These are phyloP conservation scores for Morella rubra DNA, from an alignment of 306 rosid genomes.

Conservation along the genomic window DNA sequence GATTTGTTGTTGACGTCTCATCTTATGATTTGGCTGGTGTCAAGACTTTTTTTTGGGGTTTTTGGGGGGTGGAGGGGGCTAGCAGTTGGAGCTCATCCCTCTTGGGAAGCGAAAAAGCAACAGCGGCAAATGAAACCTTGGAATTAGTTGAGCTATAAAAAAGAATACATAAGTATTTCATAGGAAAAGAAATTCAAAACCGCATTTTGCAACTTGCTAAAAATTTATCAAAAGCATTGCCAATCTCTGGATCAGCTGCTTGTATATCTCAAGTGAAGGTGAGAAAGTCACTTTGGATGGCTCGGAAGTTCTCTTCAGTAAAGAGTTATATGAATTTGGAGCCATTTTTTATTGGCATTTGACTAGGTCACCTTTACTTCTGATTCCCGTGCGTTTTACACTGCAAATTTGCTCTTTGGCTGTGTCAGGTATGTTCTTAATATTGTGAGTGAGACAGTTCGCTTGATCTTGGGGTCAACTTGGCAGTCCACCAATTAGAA, in stretches of 20 bases:
- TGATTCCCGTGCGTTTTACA: constrained; percentile 5
- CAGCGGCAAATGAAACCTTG: neutral
- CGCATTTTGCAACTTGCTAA: neutral
- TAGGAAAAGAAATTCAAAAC: no score
- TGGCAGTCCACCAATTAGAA: neutral
- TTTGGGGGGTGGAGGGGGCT: neutral
- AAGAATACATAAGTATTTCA: no score
- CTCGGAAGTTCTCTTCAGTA: constrained; percentile 9
- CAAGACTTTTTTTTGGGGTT: no score
- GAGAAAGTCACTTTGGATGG: constrained; percentile 13
- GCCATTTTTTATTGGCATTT: constrained; percentile 4
- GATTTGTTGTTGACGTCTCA: neutral
- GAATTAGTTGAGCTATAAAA: neutral
- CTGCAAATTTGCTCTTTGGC: neutral
- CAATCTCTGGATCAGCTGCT: constrained; percentile 13
- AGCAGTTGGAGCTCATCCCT: neutral
- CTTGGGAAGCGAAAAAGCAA: neutral
- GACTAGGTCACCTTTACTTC: constrained; percentile 20
- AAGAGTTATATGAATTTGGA: constrained; percentile 1
- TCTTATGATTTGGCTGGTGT: constrained; percentile 2
- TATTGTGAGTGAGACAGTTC: constrained; percentile 2
- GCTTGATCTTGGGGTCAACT: neutral
- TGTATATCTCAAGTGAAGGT: neutral
- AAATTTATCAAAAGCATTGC: neutral
- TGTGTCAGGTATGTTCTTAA: neutral